Conservation (phyloP, 805 yeast species). For the Zygosaccharomyces pseudorouxii region DNA sequence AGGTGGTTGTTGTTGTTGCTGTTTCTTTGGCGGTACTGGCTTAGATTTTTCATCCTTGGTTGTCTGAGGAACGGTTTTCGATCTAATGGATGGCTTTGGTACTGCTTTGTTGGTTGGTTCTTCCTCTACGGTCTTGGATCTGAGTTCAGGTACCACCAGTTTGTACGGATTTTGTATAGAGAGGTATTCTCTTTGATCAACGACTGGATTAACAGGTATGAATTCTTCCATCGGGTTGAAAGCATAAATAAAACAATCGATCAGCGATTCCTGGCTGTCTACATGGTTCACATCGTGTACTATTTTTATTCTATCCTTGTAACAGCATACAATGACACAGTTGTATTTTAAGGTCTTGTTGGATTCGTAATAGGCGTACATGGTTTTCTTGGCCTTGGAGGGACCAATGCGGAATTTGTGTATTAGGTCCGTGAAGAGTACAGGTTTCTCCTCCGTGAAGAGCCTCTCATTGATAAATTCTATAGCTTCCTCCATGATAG, state of each 20-base stretch:
- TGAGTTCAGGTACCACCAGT: conserved; percentile 3
- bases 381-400: conserved; percentile 24
- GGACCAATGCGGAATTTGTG: conserved; percentile 25
- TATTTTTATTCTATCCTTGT: conserved; percentile 18
- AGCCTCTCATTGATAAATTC: conserved; percentile 24
- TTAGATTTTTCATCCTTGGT: conserved; percentile 1
- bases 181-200: conserved; percentile 16
- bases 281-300: conserved; percentile 21
- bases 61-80: conserved; percentile 17
- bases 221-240: conserved; percentile 32
- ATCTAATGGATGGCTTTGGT: conserved; percentile 13
- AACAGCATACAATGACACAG: conserved; percentile 27
- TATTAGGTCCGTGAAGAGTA: conserved; percentile 30
- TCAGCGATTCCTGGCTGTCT: conserved; percentile 15
- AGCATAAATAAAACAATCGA: conserved; percentile 34
- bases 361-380: conserved; percentile 29
- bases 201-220: conserved; percentile 19
- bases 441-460: conserved; percentile 27
- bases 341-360: conserved; percentile 26
- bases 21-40: conserved; percentile 6
- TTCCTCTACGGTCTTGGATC: conserved; percentile 17
- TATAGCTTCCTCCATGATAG: conserved; percentile 6
- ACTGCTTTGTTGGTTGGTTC: conserved; percentile 1
- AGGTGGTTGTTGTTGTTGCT: background rate
- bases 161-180: conserved; percentile 22